Base-by-base conservation (phyloP, 306 rosid species). In the Vigna angularis region DNA sequence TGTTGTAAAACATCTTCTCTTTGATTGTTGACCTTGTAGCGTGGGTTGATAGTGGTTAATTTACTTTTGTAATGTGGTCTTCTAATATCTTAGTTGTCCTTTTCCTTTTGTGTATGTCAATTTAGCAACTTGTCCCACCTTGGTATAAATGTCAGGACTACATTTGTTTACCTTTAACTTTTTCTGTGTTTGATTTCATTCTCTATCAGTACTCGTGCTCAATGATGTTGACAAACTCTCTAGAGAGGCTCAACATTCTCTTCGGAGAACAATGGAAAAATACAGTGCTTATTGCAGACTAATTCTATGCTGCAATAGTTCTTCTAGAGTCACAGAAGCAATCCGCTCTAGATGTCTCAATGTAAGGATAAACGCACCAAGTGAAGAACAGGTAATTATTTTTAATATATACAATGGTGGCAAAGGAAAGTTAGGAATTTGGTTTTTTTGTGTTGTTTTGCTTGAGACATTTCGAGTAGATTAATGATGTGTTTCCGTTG, bases 291-390 rank as follows among this genome's bases (percentile, higher is more conserved):
- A 89, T 83, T 95, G 98, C 87, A 87, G 98, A 85, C 86, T 95
- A 36, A 91, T 95, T 78, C 84, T 95, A 47, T 95, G 97, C 66
- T 91, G 98, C 86, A 92, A 92, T 89, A 95, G 97, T 81, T 95
- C 98, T 78, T 95, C 98, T 22, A 92, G 91, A 85, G 98, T 95
- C 49, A 91, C 93, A 48, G 98, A 95, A 89, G 98, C 98, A 68
- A 92, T 95, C 78, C 89, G 98, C 70, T 95, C 98, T 56, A 90
- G 98, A 36, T 95, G 98, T 88, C 88, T 95, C 28, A 95, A 91
- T 82, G 90, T 91, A 72, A 89, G 93, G 81, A 86, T 95, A 81
- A 91, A 93, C 68, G 96, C 93, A 59, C 98, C 98, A 18, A 81
- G 86, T 49, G 98, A 89, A 68, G 91, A 95, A 45, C 88, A 95